phyloP scores from a whole-genome alignment of 78 protist genomes.

The Isochrysis galbana region DNA sequence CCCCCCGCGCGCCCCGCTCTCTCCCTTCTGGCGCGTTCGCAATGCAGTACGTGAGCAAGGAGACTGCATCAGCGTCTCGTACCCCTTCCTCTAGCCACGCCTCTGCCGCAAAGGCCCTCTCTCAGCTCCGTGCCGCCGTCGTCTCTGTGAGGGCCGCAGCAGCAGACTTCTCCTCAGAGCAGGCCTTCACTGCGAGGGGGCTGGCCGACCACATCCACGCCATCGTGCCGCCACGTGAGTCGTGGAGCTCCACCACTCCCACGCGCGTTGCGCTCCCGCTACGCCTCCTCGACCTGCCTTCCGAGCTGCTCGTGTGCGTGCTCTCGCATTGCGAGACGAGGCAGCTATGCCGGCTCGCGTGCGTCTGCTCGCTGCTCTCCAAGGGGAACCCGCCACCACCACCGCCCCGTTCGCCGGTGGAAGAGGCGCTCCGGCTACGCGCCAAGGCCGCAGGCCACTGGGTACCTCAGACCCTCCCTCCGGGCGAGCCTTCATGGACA shows the following conservation, averaged over 20 bases:
- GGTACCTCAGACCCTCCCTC: neutral
- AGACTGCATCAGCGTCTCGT: no score
- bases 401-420: neutral
- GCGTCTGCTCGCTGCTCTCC: neutral
- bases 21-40: no score
- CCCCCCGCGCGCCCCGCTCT: no score
- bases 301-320: neutral
- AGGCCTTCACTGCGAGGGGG: neutral
- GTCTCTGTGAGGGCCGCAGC: neutral
- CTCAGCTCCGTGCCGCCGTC: neutral
- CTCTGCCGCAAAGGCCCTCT: no score
- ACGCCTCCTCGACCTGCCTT: neutral
- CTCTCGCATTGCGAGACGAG: neutral
- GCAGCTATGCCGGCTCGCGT: neutral
- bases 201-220: neutral
- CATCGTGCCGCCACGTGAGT: neutral
- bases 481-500: neutral
- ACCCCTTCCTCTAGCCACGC: no score
- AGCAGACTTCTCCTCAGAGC: neutral
- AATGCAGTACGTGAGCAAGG: no score
- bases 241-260: neutral
- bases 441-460: neutral
- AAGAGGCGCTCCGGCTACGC: neutral
- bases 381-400: neutral
- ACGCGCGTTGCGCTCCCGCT: neutral